Base-by-base conservation (phyloP, 768 basidiomycete genomes). In the Cubamyces lactineus region DNA sequence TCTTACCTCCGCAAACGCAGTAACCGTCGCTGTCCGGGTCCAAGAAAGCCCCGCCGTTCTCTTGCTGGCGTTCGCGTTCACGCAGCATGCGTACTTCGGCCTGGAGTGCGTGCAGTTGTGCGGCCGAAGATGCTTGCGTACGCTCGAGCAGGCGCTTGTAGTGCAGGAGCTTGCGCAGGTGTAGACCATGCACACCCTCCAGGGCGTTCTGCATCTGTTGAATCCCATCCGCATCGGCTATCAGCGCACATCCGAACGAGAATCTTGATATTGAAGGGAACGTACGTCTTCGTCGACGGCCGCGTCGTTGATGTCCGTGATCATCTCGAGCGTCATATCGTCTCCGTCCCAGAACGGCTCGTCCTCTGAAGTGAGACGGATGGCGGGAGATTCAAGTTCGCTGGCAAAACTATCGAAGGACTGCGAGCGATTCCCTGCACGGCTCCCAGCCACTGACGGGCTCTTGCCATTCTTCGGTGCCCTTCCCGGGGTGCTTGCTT, bases 21-120 rank as follows among this genome's bases (percentile, higher is more conserved):
- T 76, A 71, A 17, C 75, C 75, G 12, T 74, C 72, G 3, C 49
- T 65, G 43, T 72, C 62, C 2, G 63, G 66, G 19, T 62, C 46
- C 13, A 63, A 65, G 11, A 62, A 64, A 12, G 55, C 52, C 8
- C 66, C 68, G 16, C 65, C 67, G 50, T 72, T 73, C 30, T 71
- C 61, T 62, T 67, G 66, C 48, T 73, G 65, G 19, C 69, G 65
- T 38, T 76, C 74, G 23, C 72, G 75, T 51, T 81, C 80, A 13
- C 88, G 84, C 30, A 94, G 77, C 26, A 91, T 77, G 13, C 85
- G 79, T 3, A 92, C 78, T 69, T 94, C 91, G 1, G 91, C 92
- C 74, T 94, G 92, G 0, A 95, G 77, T 0, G 93, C 92, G 68
- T 94, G 92, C 1, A 94, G 77, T 68, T 94, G 93, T 1, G 91